phyloP scores from a whole-genome alignment of 2,329 filamentous ascomycete genomes.

The Aspergillus alliaceus region DNA sequence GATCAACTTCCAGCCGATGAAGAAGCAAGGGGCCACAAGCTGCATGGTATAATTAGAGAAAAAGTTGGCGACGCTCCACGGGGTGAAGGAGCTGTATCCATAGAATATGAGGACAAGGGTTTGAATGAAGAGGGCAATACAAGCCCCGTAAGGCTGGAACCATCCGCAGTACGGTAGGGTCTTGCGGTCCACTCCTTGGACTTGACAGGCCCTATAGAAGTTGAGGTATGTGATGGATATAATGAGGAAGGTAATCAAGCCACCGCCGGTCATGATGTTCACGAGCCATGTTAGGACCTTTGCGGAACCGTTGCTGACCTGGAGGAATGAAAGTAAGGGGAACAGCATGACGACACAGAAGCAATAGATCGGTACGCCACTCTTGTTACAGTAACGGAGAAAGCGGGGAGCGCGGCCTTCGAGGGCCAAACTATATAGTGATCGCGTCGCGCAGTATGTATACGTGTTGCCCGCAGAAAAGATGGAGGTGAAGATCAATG shows the following conservation, averaged over 20 bases:
- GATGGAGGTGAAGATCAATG: slow-evolving; percentile 54
- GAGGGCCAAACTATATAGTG: slow-evolving; percentile 54
- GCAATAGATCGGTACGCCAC: slow-evolving; percentile 62
- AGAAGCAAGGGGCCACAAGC: slow-evolving; percentile 53
- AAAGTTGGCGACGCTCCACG: slow-evolving; percentile 46
- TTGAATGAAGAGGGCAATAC: neutral
- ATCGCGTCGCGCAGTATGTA: slow-evolving; percentile 55
- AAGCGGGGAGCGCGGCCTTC: slow-evolving; percentile 56
- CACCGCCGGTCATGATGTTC: slow-evolving; percentile 58
- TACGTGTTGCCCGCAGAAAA: slow-evolving; percentile 59
- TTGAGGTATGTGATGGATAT: slow-evolving; percentile 60
- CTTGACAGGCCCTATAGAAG: slow-evolving; percentile 57
- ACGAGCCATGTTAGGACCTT: slow-evolving; percentile 56
- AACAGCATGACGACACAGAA: slow-evolving; percentile 56
- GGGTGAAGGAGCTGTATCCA: slow-evolving; percentile 54
- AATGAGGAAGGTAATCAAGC: slow-evolving; percentile 61
- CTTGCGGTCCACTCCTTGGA: slow-evolving; percentile 53
- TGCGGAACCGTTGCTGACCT: slow-evolving; percentile 50
- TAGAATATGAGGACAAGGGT: slow-evolving; percentile 39
- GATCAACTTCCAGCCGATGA: slow-evolving; percentile 62
- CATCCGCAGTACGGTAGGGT: slow-evolving; percentile 58
- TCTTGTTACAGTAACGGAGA: slow-evolving; percentile 59
- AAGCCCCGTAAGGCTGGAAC: slow-evolving; percentile 59
- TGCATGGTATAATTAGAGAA: slow-evolving; percentile 58
- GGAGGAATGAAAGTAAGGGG: slow-evolving; percentile 55